Evolutionary conservation across 2,329 filamentous ascomycete genomes (phyloP).

Genomic region (Erysiphe pulchra): DNA sequence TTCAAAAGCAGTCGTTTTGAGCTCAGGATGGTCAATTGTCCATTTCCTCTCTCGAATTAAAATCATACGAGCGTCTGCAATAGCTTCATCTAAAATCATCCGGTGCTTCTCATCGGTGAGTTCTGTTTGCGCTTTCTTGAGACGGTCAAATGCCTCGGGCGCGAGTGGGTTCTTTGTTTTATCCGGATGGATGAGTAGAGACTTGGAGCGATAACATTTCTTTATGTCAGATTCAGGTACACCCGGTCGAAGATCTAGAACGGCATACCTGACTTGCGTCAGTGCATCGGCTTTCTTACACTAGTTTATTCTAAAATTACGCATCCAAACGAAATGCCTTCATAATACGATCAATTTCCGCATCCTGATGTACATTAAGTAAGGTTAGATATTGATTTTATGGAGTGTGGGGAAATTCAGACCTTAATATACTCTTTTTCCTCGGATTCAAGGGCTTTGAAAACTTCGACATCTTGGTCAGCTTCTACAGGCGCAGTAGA

Average conservation of each 20-base stretch:
- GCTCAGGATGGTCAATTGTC: conserved; percentile 67
- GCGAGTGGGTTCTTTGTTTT: conserved; percentile 81
- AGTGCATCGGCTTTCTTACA: background rate
- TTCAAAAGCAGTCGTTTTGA: conserved; percentile 61
- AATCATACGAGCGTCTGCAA: conserved; percentile 84
- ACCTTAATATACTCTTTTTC: conserved; percentile 82
- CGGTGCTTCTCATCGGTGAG: conserved; percentile 90
- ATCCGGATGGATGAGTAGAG: conserved; percentile 95
- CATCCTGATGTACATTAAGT: conserved; percentile 32
- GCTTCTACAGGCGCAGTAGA: conserved; percentile 4
- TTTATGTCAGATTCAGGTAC: conserved; percentile 95
- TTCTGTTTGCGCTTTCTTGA: conserved; percentile 81
- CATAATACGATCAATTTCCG: conserved; percentile 83
- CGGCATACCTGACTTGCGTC: conserved; percentile 42
- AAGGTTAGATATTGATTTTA: conserved; percentile 2
- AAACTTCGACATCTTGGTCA: conserved; percentile 41
- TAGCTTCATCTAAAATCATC: conserved; percentile 68
- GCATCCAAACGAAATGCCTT: conserved; percentile 65
- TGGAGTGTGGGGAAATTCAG: conserved; percentile 6
- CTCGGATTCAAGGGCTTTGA: conserved; percentile 61
- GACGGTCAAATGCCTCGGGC: conserved; percentile 83
- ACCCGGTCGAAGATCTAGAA: conserved; percentile 85
- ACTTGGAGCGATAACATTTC: conserved; percentile 79
- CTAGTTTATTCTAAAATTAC: conserved; percentile 16
- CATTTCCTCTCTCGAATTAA: conserved; percentile 87